phyloP scores from a whole-genome alignment of 306 rosid species.

The Coriaria nepalensis region DNA sequence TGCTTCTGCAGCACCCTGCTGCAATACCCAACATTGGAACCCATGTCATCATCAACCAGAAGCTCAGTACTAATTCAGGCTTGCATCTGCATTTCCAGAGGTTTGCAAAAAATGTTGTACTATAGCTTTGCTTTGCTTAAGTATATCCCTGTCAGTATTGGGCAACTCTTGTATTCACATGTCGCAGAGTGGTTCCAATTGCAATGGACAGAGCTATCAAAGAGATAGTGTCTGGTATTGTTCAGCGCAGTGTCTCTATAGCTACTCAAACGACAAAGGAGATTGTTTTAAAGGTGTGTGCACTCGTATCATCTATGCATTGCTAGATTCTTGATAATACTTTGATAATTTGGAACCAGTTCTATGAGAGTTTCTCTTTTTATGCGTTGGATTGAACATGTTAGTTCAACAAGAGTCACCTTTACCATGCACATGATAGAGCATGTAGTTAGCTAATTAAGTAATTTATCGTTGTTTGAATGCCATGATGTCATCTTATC shows the following conservation, averaged over 20 bases:
- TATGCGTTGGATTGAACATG: too few species aligned
- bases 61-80: constrained; percentile 46
- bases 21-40: constrained; percentile 71
- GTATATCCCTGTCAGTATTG: constrained; percentile 7
- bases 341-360: neutral
- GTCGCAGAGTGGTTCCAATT: constrained; percentile 63
- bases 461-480: too few species aligned
- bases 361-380: neutral
- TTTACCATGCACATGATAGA: too few species aligned
- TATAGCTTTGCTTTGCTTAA: neutral
- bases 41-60: constrained; percentile 73
- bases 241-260: constrained; percentile 96
- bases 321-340: constrained; percentile 1
- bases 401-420: too few species aligned
- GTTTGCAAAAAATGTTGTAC: constrained; percentile 26
- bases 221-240: constrained; percentile 71
- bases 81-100: constrained; percentile 86
- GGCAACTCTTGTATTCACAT: constrained; percentile 3
- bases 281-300: constrained; percentile 82
- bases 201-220: constrained; percentile 97
- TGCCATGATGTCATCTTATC: too few species aligned
- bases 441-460: too few species aligned
- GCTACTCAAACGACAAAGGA: constrained; percentile 98
- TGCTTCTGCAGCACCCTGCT: constrained; percentile 45
- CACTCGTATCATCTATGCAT: neutral